Evolutionary conservation across 331 rosid genomes (phyloP), one percentile per base, ranked within the genome.

Genomic region (Pyracantha coccinea): DNA sequence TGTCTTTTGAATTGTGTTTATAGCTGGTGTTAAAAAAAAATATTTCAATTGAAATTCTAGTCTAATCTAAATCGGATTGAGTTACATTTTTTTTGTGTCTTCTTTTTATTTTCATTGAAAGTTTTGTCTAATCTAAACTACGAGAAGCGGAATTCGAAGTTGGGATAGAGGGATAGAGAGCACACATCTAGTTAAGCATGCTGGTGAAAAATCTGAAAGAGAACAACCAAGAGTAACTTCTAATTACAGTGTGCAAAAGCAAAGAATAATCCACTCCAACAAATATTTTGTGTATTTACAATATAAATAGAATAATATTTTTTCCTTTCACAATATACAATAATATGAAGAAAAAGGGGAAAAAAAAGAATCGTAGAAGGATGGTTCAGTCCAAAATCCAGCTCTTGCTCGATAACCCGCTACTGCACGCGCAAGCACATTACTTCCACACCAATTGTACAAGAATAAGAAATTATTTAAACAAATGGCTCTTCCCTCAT

Each of bases 371-470:
- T 28, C 67, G 21, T n/a, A 67, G 53, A 66, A 74, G 69, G 41
- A 77, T 69, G 72, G 25, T 44, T 72, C 32, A 68, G 68, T 35
- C 78, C 81, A 69, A 24, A 52, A 75, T 60, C 75, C 78, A 66
- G 75, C 81, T 68, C 77, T 25, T 66, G 8, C 69, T 66, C 54
- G 71, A 52, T 24, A 60, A 69, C 66, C 69, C 80, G 73, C 16
- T 55, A 72, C 73, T 15, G 52, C 81, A 65, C 60, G 23, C 82
- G 38, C 57, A 75, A 68, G 58, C 71, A 62, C 55, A 66, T 63
- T 24, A 78, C 80, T 68, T 75, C 31, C 87, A 86, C 84, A 74
- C 81, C 75, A 81, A 80, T 78, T 83, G 80, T 24, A 78, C 76
- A 83, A 25, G 52, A 27, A 59, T 60, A 32, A 60, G 60, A 79